Percentiles rank a stretch among this genome's conserved stretches.
phyloP scores from a whole-genome alignment of 495 filamentous ascomycete genomes.

The Beverwykella pulmonaria region DNA sequence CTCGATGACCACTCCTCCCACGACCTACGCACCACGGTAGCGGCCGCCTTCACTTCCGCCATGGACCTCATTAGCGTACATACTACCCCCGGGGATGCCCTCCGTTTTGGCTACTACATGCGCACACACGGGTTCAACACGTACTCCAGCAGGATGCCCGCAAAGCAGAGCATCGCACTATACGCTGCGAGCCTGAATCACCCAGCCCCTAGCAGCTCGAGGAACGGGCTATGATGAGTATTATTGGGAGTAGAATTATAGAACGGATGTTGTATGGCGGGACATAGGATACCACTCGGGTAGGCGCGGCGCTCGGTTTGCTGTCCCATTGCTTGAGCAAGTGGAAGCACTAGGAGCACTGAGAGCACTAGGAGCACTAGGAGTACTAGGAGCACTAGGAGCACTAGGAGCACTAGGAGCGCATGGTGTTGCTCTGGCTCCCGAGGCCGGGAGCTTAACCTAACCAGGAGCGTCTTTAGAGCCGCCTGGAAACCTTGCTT shows the following conservation, averaged over 20 bases:
- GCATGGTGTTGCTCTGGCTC: too few relatives aligned
- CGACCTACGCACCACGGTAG: neutral
- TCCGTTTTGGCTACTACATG: slow-evolving; percentile 22
- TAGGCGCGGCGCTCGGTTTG: too few relatives aligned
- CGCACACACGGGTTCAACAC: slow-evolving; percentile 4
- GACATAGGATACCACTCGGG: too few relatives aligned
- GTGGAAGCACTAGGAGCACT: too few relatives aligned
- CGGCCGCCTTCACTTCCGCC: neutral
- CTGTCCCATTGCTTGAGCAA: too few relatives aligned
- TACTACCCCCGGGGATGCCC: neutral
- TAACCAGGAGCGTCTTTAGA: too few relatives aligned
- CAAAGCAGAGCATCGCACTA: neutral
- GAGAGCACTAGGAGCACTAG: too few relatives aligned
- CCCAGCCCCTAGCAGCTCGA: neutral
- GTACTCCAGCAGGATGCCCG: neutral
- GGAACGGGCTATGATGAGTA: neutral
- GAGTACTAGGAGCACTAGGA: too few relatives aligned
- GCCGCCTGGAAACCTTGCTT: too few relatives aligned
- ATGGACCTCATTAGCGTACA: neutral
- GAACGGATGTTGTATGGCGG: neutral
- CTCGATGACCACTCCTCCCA: neutral
- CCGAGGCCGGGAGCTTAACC: too few relatives aligned
- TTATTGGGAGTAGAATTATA: neutral
- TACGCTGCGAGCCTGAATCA: neutral
- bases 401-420: too few relatives aligned